Evolutionary conservation across 371 early-diverging fungal genomes (phyloP), one percentile per base, ranked within the genome.

Genomic region (Syncephalastrum contaminatum): DNA sequence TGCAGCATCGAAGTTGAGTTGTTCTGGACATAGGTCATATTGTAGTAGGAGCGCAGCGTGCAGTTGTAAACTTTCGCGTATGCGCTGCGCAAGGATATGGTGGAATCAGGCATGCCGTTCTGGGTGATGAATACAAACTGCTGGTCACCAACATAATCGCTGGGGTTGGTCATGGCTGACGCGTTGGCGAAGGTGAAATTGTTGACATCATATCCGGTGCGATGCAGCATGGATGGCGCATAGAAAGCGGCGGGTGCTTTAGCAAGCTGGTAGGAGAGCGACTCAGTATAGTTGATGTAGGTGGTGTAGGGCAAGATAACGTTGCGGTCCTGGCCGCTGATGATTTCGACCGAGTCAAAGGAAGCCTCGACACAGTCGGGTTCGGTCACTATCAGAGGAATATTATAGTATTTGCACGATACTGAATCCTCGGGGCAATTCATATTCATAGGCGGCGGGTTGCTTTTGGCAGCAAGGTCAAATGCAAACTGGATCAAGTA

Each of bases 111-210:
- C 13, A 14, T 56, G 10, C 39, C 21, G 8, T 30, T n/a, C 18
- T 36, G 40, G 5, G 46, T 47, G 46, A 49, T 18, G 12, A 49
- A 16, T 5, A 69, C 55, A 59, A 69, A 69, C 5, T 36, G 42
- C 30, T 66, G 63, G 36, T 70, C 62, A 7, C 71, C 71, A 7
- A 59, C 62, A 42, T 61, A 56, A 13, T 49, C 54, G 24, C 64
- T 47, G 15, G 54, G 58, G 3, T 51, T 42, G 3, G 64, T 48
- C 40, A 61, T 58, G 47, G 56, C 66, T 4, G 24, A 13, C 21
- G 15, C 25, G 2, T 51, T 49, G 12, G 19, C 10, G 51, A 2
- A n/a, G 18, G 59, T 67, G 25, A 54, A 56, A n/a, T 64, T 62
- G 7, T 40, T 36, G 13, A 66, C 21, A 19, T 70, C 67, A 43